Evolutionary conservation across 2,329 filamentous ascomycete genomes (phyloP), one percentile per base, ranked within the genome.

Genomic region (Paramyrothecium sp.): DNA sequence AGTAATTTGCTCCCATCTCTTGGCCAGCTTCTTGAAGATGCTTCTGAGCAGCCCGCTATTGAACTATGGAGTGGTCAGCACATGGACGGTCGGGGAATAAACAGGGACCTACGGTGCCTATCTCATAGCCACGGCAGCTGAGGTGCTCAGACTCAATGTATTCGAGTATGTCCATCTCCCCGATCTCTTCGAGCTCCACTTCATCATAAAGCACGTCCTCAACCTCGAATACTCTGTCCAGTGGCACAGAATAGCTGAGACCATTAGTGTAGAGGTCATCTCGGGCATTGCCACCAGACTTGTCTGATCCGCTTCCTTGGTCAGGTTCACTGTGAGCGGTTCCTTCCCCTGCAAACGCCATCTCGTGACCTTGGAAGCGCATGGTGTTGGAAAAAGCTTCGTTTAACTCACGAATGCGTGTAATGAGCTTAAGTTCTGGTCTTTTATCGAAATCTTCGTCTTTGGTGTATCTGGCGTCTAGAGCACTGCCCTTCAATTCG

Each of bases 11-110:
- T 72, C 63, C 86, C 86, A 88, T 17, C 82, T 84, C 13, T 63
- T 59, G 0, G 84, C 78, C 56, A 88, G 84, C 34, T 79, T 76
- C 26, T 77, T 76, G 67, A 88, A 85, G 0, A 75, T 70, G 0
- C 65, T 71, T 0, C 75, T 67, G 0, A 87, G 64, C 16, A 85
- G 59, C 0, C 69, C 61, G 0, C 71, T 68, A 12, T 70, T 66
- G 41, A 78, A 78, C 75, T 74, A 22, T 22, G 56, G 1, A 3
- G 1, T 19, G 51, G 20, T 19, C 22, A 3, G 47, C 60, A 16
- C 3, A 20, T 7, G 7, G 20, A 3, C 3, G 8, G 13, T 4
- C 55, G 11, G 38, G 17, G 2, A n/a, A 4, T 44, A n/a, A 64
- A n/a, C n/a, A n/a, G n/a, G n/a, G n/a, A 30, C 71, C 63, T 57